Evolutionary conservation across 1,139 yeast species (phyloP).

Genomic region (Saccharomyces hybrid): DNA sequence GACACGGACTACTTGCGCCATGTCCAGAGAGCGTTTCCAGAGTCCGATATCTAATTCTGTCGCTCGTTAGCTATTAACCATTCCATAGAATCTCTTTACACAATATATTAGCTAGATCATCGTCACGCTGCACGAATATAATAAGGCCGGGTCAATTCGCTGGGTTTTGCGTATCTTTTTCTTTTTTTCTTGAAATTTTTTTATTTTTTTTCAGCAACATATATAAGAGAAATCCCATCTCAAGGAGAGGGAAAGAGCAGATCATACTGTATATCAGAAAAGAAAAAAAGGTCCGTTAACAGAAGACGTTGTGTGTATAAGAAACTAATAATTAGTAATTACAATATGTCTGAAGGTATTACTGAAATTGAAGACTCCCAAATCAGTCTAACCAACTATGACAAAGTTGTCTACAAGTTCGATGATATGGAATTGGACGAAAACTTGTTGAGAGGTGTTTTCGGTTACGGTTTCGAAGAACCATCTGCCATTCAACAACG

Average conservation of each 20-base stretch:
- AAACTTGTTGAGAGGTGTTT: slow-evolving; percentile 75
- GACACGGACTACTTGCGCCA: slow-evolving; percentile 11
- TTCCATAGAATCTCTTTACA: not conserved
- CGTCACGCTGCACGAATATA: not conserved
- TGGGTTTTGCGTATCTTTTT: not conserved
- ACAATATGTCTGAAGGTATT: slow-evolving; percentile 48
- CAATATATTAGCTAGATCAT: not conserved
- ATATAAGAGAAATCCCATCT: not conserved
- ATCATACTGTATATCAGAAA: not conserved
- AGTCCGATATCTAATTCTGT: not conserved
- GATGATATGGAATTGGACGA: slow-evolving; percentile 81
- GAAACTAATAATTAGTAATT: slow-evolving; percentile 4
- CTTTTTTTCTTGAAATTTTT: not conserved
- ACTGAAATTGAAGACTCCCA: slow-evolving; percentile 76
- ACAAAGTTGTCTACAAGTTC: slow-evolving; percentile 84
- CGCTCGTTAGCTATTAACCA: not conserved
- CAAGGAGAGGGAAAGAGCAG: not conserved
- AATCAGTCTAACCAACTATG: slow-evolving; percentile 88
- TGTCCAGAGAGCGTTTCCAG: slow-evolving; percentile 23
- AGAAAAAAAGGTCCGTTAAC: not conserved
- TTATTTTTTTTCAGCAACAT: not conserved
- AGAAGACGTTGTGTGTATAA: slow-evolving; percentile 19
- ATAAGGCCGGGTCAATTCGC: not conserved
- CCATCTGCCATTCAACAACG: slow-evolving; percentile 98
- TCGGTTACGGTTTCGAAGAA: slow-evolving; percentile 94